phyloP scores from a whole-genome alignment of 176 grass and related monocot species.

The Paspalum vaginatum region DNA sequence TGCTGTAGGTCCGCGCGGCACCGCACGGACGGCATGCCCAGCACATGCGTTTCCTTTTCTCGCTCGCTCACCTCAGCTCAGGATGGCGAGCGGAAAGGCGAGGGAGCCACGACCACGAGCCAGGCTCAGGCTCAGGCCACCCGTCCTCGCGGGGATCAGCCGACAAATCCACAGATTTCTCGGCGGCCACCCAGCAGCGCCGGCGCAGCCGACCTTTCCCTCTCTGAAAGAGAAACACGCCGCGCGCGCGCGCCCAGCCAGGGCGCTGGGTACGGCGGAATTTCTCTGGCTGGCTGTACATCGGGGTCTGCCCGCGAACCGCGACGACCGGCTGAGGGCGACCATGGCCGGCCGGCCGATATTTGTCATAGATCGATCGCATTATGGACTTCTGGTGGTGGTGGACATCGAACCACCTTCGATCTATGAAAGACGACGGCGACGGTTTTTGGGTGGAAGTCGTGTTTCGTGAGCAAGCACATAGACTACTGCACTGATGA shows the following conservation, averaged over 20 bases:
- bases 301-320: not conserved
- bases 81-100: not conserved
- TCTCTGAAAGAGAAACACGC: conserved; percentile 2
- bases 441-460: not conserved
- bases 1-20: not conserved
- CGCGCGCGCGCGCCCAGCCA: not conserved
- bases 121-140: not conserved
- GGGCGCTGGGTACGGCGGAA: conserved; percentile 1
- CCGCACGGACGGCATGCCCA: not conserved
- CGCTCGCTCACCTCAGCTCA: not conserved
- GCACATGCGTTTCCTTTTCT: conserved; percentile 28
- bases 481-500: too few relatives aligned
- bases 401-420: not conserved
- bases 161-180: conserved; percentile 11
- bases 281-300: conserved; percentile 8
- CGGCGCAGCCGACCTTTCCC: conserved; percentile 12
- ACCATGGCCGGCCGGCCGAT: conserved; percentile 7
- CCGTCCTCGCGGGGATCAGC: not conserved
- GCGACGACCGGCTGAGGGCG: not conserved
- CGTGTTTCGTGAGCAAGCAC: not conserved
- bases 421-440: not conserved
- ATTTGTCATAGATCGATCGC: not conserved
- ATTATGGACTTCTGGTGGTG: too few relatives aligned
- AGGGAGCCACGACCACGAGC: not conserved
- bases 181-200: not conserved